A percentile compares a stretch with the other conserved stretches of the same genome.
phyloP scores from a whole-genome alignment of 2,329 filamentous ascomycete species.

The Bretziella fagacearum region DNA sequence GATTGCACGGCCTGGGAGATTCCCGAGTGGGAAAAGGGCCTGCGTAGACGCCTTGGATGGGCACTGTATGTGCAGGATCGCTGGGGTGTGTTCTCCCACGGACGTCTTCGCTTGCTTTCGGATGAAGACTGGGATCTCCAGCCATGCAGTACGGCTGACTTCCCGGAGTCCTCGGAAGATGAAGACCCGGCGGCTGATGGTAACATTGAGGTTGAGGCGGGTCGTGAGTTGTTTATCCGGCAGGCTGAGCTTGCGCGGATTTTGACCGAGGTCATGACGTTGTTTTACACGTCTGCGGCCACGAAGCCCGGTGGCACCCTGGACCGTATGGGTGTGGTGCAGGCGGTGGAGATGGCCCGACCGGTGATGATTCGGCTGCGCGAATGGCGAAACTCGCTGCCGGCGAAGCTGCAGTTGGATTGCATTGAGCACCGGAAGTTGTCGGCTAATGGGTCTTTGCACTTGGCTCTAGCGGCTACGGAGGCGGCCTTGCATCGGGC shows the following conservation, averaged over 20 bases:
- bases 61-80: slow-evolving; percentile 40
- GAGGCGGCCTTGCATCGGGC: slow-evolving; percentile 28
- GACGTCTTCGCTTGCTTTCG: slow-evolving; percentile 33
- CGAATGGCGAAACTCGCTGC: slow-evolving; percentile 30
- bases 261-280: slow-evolving; percentile 26
- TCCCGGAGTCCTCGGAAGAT: slow-evolving; percentile 18
- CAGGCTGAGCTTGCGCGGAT: slow-evolving; percentile 29
- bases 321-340: slow-evolving; percentile 11
- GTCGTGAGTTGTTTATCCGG: slow-evolving; percentile 26
- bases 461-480: slow-evolving; percentile 27
- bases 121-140: slow-evolving; percentile 33
- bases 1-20: slow-evolving; percentile 38
- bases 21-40: slow-evolving; percentile 35
- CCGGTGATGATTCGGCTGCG: slow-evolving; percentile 30
- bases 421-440: slow-evolving; percentile 23
- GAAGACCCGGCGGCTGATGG: slow-evolving; percentile 19
- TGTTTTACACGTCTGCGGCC: slow-evolving; percentile 16
- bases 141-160: slow-evolving; percentile 16
- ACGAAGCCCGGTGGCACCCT: slow-evolving; percentile 11
- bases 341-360: slow-evolving; percentile 29
- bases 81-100: slow-evolving; percentile 36
- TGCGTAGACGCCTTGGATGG: slow-evolving; percentile 41
- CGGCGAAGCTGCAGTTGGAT: slow-evolving; percentile 27
- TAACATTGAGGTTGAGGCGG: slow-evolving; percentile 24
- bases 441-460: slow-evolving; percentile 25